Evolutionary conservation across 2,329 filamentous ascomycete species (phyloP).

Genomic region (Pseudogymnoascus sp.): DNA sequence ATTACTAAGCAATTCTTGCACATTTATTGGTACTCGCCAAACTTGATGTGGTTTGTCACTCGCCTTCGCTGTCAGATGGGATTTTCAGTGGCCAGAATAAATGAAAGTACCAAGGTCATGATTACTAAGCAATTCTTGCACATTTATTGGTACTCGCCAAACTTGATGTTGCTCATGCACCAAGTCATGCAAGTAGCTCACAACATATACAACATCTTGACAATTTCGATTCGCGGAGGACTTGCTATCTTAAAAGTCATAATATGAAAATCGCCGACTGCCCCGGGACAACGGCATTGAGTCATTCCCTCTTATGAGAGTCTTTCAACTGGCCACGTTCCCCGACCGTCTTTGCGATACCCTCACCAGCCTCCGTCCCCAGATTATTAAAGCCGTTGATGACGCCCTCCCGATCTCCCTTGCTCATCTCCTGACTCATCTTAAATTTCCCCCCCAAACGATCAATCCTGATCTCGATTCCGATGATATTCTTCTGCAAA

Average conservation of each 20-base stretch:
- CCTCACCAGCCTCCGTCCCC: constrained; percentile 30
- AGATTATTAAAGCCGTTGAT: constrained; percentile 45
- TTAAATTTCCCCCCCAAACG: constrained; percentile 54
- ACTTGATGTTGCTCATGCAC: background rate
- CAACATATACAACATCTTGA: background rate
- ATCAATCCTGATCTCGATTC: constrained; percentile 50
- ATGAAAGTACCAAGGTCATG: background rate
- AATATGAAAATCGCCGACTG: background rate
- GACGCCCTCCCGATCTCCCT: constrained; percentile 47
- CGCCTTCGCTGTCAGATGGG: background rate
- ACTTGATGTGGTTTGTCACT: background rate
- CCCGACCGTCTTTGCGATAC: constrained; percentile 29
- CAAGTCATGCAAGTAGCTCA: background rate
- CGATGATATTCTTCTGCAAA: constrained; percentile 50
- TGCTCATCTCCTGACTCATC: constrained; percentile 53
- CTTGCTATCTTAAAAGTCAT: background rate
- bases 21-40: background rate
- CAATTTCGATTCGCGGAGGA: background rate
- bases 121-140: background rate
- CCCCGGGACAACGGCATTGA: background rate
- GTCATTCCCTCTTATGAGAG: background rate
- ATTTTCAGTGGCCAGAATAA: background rate
- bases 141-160: background rate
- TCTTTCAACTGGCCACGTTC: constrained; percentile 18
- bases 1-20: background rate